Conservation (phyloP, 257 asterid species). For the Gardenia jasminoides region DNA sequence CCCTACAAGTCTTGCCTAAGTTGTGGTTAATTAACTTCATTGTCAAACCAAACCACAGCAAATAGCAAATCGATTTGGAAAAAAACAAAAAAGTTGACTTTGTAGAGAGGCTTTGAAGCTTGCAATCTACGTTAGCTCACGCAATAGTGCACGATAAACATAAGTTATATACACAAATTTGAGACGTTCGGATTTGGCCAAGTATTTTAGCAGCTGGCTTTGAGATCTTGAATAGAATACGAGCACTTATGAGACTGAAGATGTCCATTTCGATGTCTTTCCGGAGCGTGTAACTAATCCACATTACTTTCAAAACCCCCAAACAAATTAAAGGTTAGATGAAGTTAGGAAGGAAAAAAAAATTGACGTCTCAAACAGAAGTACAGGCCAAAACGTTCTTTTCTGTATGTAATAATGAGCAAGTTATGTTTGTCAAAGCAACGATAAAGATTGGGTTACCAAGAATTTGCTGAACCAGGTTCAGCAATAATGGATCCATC, state of each 20-base stretch:
- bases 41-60: constrained; percentile 9
- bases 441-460: not conserved
- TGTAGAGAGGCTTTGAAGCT: not conserved
- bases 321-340: constrained; percentile 20
- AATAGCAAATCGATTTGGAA: not conserved
- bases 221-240: not conserved
- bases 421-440: not conserved
- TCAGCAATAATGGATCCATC: constrained; percentile 35
- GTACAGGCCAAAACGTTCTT: not conserved
- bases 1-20: not conserved
- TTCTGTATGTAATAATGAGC: not conserved
- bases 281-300: too few species aligned
- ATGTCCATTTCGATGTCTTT: too few species aligned
- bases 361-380: not conserved
- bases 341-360: constrained; percentile 38
- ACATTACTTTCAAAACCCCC: too few species aligned
- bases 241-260: too few species aligned
- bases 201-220: not conserved
- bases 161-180: not conserved
- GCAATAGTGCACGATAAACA: not conserved
- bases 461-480: constrained; percentile 2
- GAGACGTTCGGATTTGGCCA: not conserved
- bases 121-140: not conserved
- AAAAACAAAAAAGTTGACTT: not conserved
- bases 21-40: not conserved